phyloP scores from a whole-genome alignment of 768 basidiomycete genomes.

The Sarcomyxa edulis region DNA sequence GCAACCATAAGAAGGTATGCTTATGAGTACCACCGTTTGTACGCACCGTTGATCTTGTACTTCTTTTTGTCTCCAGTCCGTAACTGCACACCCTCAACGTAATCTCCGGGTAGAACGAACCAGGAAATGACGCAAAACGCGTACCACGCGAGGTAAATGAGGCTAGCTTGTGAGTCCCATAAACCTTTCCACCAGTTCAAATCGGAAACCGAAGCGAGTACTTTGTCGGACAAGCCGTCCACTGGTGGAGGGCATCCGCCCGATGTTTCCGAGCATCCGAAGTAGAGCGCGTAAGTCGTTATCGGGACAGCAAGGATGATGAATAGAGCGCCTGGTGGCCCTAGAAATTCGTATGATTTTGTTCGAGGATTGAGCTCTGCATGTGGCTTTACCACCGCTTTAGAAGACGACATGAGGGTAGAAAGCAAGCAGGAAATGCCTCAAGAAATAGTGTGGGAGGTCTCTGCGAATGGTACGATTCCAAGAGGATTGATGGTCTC shows the following conservation, averaged over 20 bases:
- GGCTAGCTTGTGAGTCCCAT: constrained; percentile 77
- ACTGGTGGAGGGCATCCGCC: constrained; percentile 64
- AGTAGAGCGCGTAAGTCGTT: constrained; percentile 70
- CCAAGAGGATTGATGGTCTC: too few relatives aligned
- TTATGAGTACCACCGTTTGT: constrained; percentile 1
- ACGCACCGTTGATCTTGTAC: constrained; percentile 94
- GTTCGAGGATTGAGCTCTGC: constrained; percentile 60
- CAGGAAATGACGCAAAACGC: constrained; percentile 80
- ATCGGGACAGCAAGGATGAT: constrained; percentile 69
- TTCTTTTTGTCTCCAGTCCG: constrained; percentile 71
- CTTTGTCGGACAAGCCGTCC: constrained; percentile 28
- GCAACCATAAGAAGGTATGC: too few relatives aligned
- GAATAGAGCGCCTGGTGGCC: constrained; percentile 70
- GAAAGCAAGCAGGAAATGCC: too few relatives aligned
- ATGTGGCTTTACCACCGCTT: constrained; percentile 6
- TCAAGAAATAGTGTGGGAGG: too few relatives aligned
- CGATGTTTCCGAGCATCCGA: constrained; percentile 65
- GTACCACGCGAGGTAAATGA: constrained; percentile 88
- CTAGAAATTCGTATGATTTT: constrained; percentile 74
- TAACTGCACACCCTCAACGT: constrained; percentile 63
- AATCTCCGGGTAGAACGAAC: constrained; percentile 71
- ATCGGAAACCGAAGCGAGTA: constrained; percentile 42
- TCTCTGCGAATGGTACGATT: too few relatives aligned
- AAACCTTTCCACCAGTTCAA: constrained; percentile 64
- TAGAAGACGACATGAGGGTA: background rate